Conservation (phyloP, 1,139 yeast genomes). For the Diutina ranongensis region DNA sequence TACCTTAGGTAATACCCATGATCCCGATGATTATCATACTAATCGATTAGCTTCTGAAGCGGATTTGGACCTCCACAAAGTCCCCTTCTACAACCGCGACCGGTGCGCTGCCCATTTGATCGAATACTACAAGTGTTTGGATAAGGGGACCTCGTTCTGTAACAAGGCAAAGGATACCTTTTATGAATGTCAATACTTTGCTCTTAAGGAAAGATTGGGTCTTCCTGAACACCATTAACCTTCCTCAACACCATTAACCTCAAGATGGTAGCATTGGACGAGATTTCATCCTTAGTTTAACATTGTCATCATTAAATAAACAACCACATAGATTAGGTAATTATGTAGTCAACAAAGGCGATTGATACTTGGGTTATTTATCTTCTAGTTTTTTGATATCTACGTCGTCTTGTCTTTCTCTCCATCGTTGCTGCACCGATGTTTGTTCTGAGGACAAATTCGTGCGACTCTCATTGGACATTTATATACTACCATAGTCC, state of each 20-base stretch:
- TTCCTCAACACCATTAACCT: no score
- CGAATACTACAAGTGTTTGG: slow-evolving; percentile 34
- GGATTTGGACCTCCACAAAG: slow-evolving; percentile 33
- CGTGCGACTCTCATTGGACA: slow-evolving; percentile 12
- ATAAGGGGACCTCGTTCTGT: slow-evolving; percentile 36
- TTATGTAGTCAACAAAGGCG: no score
- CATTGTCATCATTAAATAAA: no score
- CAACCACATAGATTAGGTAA: no score
- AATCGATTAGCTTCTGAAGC: slow-evolving; percentile 22
- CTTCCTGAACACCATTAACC: slow-evolving; percentile 3
- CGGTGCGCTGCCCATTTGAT: slow-evolving; percentile 37
- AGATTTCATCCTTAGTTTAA: no score
- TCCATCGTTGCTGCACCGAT: background rate
- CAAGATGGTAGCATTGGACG: no score
- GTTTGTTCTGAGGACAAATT: background rate
- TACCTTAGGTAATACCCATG: no score
- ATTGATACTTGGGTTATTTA: no score
- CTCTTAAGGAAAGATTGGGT: slow-evolving; percentile 34
- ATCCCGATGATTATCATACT: no score
- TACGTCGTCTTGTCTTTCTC: no score
- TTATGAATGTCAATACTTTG: slow-evolving; percentile 35
- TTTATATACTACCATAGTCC: slow-evolving; percentile 6
- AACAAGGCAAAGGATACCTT: slow-evolving; percentile 31
- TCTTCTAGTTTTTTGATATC: no score
- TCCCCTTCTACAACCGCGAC: slow-evolving; percentile 37